A percentile compares a stretch with the other conserved stretches of the same genome.
These are phyloP conservation scores for Acanthochlamys bracteata DNA, from an alignment of 106 monocot species.

Conservation along the genomic window DNA sequence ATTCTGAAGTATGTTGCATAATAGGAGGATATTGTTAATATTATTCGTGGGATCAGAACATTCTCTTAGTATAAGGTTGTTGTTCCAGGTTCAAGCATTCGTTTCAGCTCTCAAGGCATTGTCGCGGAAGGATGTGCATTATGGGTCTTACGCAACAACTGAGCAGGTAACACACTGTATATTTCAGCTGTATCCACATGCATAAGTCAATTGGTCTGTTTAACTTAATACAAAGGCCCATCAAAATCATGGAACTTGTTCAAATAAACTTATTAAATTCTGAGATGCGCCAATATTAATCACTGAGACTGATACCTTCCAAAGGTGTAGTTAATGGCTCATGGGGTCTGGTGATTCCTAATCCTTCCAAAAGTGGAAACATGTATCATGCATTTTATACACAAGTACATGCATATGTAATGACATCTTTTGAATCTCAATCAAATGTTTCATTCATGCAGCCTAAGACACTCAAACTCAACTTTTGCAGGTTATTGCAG, in stretches of 20 bases:
- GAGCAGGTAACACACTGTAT: conserved; percentile 51
- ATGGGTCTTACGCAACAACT: conserved; percentile 71
- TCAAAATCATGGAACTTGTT: neutral
- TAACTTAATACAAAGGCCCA: neutral
- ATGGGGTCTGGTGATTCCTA: no score
- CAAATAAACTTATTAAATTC: no score
- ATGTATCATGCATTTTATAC: no score
- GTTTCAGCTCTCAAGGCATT: conserved; percentile 62
- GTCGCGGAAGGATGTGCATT: conserved; percentile 77
- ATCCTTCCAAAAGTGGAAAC: no score
- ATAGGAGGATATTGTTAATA: neutral
- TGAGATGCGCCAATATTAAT: no score
- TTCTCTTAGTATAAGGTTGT: neutral
- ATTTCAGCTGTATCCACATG: neutral
- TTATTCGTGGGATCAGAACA: neutral
- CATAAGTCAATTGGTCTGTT: neutral
- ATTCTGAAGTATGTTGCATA: neutral
- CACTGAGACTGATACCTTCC: no score
- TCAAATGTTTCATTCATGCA: neutral
- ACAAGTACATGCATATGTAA: no score
- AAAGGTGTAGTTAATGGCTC: no score
- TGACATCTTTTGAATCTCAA: neutral
- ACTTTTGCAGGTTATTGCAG: conserved; percentile 35
- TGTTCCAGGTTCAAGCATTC: conserved; percentile 66
- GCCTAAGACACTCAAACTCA: neutral